These are phyloP conservation scores for Cucurbitaria berberidis DNA, from an alignment of 2,329 filamentous ascomycete genomes.

Conservation along the genomic window DNA sequence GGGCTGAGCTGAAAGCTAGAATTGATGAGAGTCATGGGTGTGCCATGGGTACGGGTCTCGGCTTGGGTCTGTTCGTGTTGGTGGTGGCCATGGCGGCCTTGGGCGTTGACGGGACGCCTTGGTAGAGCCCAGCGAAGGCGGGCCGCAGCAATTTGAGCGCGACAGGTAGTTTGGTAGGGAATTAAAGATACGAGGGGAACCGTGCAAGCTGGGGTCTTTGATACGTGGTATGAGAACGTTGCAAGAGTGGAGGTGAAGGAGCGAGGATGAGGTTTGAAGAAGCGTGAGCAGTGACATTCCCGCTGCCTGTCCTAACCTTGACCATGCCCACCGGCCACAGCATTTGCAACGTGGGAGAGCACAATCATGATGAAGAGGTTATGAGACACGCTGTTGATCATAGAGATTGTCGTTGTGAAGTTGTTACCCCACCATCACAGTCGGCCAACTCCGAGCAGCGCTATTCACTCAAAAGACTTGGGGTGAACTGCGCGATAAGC, in stretches of 20 bases:
- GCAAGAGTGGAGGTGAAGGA: conserved; percentile 7
- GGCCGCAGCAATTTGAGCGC: conserved; percentile 4
- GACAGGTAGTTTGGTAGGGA: background rate
- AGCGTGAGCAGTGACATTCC: conserved; percentile 12
- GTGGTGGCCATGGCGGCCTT: conserved; percentile 1
- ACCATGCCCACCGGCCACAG: background rate
- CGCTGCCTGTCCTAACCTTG: background rate
- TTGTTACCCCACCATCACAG: background rate
- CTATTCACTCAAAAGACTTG: background rate
- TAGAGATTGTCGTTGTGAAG: background rate
- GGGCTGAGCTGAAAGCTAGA: conserved; percentile 9
- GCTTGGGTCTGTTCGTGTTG: background rate
- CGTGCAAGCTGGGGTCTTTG: background rate
- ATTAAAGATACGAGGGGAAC: background rate
- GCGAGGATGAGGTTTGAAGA: background rate
- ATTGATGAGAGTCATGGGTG: conserved; percentile 4
- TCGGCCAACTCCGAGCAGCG: background rate
- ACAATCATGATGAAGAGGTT: too few relatives aligned
- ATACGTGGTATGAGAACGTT: conserved; percentile 12
- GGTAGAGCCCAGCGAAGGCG: conserved; percentile 7
- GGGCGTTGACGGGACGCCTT: conserved; percentile 2
- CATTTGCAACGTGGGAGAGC: conserved; percentile 1
- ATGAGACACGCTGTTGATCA: conserved; percentile 1
- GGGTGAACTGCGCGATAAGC: conserved; percentile 21
- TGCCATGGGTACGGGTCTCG: background rate